A percentile compares a stretch with the other conserved stretches of the same genome.
phyloP scores from a whole-genome alignment of 2,329 filamentous ascomycete species.

The Phialocephala sp. region DNA sequence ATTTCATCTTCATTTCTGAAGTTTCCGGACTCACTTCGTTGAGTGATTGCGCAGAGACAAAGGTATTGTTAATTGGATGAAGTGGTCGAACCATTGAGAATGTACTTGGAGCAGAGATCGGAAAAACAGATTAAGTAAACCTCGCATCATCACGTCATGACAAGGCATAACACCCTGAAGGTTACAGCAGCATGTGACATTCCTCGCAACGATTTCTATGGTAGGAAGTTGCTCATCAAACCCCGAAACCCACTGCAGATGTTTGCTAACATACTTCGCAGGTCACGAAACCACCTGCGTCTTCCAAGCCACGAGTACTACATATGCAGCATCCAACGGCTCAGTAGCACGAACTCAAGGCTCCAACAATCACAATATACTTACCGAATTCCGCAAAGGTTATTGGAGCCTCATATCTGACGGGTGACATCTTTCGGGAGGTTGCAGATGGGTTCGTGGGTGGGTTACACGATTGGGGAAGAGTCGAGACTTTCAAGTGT shows the following conservation, averaged over 20 bases:
- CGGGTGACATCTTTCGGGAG: neutral
- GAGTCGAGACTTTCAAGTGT: neutral
- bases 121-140: no score
- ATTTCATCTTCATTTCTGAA: neutral
- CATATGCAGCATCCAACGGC: neutral
- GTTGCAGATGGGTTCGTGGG: neutral
- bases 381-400: neutral
- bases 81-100: no score
- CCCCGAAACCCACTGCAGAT: neutral
- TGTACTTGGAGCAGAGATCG: no score
- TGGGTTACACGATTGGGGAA: neutral
- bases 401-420: neutral
- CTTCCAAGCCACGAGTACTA: neutral
- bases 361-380: neutral
- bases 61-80: no score
- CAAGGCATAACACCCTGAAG: no score
- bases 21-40: no score
- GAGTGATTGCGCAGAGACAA: no score
- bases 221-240: neutral
- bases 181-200: no score
- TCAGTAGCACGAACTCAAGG: neutral
- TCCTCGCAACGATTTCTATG: neutral
- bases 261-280: slow-evolving; percentile 5
- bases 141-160: no score
- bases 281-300: no score